Conservation (phyloP, 2,329 filamentous ascomycete genomes). For the Microdochium nivale region DNA sequence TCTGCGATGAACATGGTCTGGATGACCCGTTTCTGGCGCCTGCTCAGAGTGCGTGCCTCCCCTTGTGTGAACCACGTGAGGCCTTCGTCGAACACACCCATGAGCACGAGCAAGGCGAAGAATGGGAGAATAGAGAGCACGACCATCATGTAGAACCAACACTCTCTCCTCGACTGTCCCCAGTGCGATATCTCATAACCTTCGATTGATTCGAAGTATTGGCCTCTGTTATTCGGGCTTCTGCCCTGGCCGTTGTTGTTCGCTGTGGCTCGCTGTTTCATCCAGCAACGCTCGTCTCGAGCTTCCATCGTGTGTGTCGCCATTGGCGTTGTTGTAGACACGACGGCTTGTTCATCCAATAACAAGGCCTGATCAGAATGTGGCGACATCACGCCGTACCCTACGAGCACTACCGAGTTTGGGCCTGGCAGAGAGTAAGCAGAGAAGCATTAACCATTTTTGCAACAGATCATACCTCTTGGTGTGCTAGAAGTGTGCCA, state of each 20-base stretch:
- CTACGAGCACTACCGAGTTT: background rate
- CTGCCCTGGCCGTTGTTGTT: background rate
- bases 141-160: conserved; percentile 29
- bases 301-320: background rate
- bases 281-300: background rate
- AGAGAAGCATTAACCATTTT: background rate
- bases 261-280: background rate
- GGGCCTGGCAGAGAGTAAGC: background rate
- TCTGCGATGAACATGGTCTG: conserved; percentile 9
- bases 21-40: conserved; percentile 25
- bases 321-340: background rate
- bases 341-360: background rate
- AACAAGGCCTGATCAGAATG: background rate
- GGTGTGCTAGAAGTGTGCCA: background rate
- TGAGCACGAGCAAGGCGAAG: conserved; percentile 32
- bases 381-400: background rate
- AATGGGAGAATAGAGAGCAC: conserved; percentile 36
- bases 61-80: conserved; percentile 41
- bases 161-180: conserved; percentile 19
- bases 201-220: conserved; percentile 1
- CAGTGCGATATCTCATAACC: conserved; percentile 12
- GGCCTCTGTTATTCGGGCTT: background rate
- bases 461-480: background rate
- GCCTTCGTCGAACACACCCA: conserved; percentile 32
- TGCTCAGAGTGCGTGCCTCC: conserved; percentile 29